Evolutionary conservation across 257 asterid genomes (phyloP), one percentile per base, ranked within the genome.

Genomic region (Jacaranda mimosifolia): DNA sequence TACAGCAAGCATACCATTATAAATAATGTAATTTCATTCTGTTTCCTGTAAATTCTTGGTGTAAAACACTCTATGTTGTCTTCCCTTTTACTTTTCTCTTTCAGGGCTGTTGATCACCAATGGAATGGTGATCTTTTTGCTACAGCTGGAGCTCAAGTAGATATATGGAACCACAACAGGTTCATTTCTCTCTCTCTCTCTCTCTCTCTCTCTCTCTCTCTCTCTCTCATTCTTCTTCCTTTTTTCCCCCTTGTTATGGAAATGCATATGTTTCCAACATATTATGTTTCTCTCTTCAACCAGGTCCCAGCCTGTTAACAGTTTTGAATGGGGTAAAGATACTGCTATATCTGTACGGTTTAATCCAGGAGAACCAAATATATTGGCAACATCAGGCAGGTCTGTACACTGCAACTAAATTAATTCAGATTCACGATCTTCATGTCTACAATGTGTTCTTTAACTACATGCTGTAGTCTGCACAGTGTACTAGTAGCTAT

Each of bases 81-180:
- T 35, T 45, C 21, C 65, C 58, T 13, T 45, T 21, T 65, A 79
- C 3, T 40, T 36, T 55, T 58, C 63, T 81, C 75, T 67, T 66
- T 79, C 78, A 93, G 99, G 94, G 98, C 90, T 68, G 91, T 96
- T 84, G 99, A 96, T 86, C 98, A 96, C 83, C 97, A 93, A 83
- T 87, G 85, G 87, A 89, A 93, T 58, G 96, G 98, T 70, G 91
- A 90, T 43, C 94, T 89, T 65, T 96, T 96, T 89, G 98, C 99
- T 63, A 93, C 98, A 13, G 98, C 94, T 57, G 97, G 98, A 79
- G 97, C 98, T 83, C 97, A 93, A 89, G 89, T 96, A 62, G 97
- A 93, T 73, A 88, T 93, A 77, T 96, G 99, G 99, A 89, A 96
- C 87, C 98, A 91, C 83, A 90, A 89, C 95, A 92, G 98, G 98